Evolutionary conservation across 768 basidiomycete genomes (phyloP).

Genomic region (Boletus pseudo-olivaceus): DNA sequence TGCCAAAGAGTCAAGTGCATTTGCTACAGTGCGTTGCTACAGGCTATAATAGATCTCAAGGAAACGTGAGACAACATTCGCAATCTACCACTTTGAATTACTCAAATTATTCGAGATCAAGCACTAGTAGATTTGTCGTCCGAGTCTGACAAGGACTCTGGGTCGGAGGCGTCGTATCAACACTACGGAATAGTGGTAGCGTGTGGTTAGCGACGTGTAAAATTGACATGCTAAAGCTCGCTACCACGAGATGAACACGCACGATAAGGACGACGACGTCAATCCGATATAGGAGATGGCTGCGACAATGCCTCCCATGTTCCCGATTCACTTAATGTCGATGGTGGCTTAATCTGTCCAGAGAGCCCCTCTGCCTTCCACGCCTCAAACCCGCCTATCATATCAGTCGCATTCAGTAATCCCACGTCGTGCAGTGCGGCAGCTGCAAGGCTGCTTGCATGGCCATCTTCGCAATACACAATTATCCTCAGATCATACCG

Average conservation of each 20-base stretch:
- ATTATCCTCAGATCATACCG: conserved; percentile 74
- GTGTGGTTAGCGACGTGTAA: not conserved
- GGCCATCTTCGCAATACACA: conserved; percentile 72
- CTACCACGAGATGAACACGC: not conserved
- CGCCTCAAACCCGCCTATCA: conserved; percentile 68
- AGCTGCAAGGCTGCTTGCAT: conserved; percentile 71
- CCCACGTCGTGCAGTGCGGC: conserved; percentile 66
- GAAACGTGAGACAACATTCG: not conserved
- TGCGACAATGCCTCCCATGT: conserved; percentile 31
- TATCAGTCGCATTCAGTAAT: conserved; percentile 70
- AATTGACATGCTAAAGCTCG: not conserved
- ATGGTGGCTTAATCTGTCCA: conserved; percentile 38
- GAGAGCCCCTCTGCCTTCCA: conserved; percentile 71
- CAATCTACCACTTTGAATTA: not conserved
- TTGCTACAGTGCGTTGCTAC: not conserved
- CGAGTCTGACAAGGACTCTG: not conserved
- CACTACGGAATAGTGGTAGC: not conserved
- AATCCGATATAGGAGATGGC: conserved; percentile 24
- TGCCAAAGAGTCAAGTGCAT: not conserved
- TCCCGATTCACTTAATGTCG: conserved; percentile 26
- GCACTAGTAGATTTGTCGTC: not conserved
- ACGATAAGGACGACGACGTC: conserved; percentile 1
- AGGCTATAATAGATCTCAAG: not conserved
- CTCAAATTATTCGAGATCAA: not conserved
- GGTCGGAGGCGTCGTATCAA: not conserved